Percentiles rank a stretch among this genome's conserved stretches.
phyloP scores from a whole-genome alignment of 306 rosid genomes.

The Cucurbita moschata region DNA sequence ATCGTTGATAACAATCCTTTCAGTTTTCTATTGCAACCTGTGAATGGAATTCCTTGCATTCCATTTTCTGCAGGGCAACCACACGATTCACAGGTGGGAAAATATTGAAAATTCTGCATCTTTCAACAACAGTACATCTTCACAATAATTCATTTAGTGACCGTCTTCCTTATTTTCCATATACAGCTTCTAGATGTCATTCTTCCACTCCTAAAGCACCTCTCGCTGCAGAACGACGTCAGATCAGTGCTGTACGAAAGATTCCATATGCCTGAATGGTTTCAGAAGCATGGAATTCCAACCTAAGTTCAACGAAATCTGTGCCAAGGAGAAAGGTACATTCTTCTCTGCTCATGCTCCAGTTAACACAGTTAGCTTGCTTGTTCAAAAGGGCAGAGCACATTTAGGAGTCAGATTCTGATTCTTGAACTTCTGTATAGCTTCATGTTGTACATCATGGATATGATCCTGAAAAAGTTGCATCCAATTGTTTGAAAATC shows the following conservation, averaged over 20 bases:
- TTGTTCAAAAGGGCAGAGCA: conserved; percentile 4
- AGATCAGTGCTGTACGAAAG: conserved; percentile 65
- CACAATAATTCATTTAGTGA: background rate
- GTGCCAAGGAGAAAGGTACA: background rate
- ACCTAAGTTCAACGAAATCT: conserved; percentile 18
- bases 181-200: conserved; percentile 84
- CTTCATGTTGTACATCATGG: conserved; percentile 4
- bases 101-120: background rate
- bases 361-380: background rate
- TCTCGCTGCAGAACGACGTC: conserved; percentile 68
- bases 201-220: conserved; percentile 83
- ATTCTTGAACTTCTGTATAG: conserved; percentile 24
- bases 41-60: conserved; percentile 89
- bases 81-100: conserved; percentile 64
- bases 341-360: conserved; percentile 12
- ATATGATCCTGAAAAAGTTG: background rate
- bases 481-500: background rate
- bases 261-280: conserved; percentile 99
- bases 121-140: background rate
- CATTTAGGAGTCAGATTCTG: conserved; percentile 5
- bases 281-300: conserved; percentile 88
- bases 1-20: conserved; percentile 96
- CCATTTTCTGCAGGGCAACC: conserved; percentile 87
- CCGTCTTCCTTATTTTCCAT: background rate
- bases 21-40: conserved; percentile 86